Base-by-base conservation (phyloP, 768 basidiomycete species). In the Suillus plorans region DNA sequence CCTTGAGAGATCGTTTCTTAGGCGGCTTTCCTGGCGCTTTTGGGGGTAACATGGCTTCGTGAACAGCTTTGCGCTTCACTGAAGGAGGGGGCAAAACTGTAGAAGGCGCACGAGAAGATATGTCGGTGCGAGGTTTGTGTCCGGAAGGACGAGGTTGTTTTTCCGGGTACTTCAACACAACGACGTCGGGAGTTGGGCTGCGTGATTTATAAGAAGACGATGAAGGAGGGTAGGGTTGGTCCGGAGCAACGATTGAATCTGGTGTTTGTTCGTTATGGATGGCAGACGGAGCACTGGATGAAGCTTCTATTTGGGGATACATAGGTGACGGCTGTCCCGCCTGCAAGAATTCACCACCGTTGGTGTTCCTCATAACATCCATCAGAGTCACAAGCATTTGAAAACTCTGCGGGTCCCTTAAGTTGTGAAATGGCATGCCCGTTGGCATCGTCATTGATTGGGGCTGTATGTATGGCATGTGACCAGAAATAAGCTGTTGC, bases 1-100 rank as follows among this genome's bases (percentile, higher is more conserved):
- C 74, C 66, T 79, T 77, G 44, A 66, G 69, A 49, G 67, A 56
- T 53, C 70, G 71, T 49, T 69, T 63, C 4, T 3, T 69, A 12
- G 66, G 71, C n/a, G 63, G 68, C 5, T 67, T 65, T 18, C 65
- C 61, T 31, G 66, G 66, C 44, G n/a, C 16, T 22, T 68, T 76
- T 31, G 67, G 50, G 5, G 69, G 66, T 7, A 63, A 64, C 12
- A 67, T 59, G 5, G 28, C 18, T 28, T 31, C 41, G 18, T 20
- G 41, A 20, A 31, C 28, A 42, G 18, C 69, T 61, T 74, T 76
- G 62, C 74, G 74, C 63, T 68, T 70, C 25, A 60, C 58, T 20
- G 65, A 64, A 13, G 69, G 53, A 22, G 66, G 45, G 20, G 25
- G 52, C 14, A 57, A 36, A 42, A 72, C 64, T 4, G 65, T 57